Percentiles rank a stretch among this genome's conserved stretches.
phyloP scores from a whole-genome alignment of 257 asterid genomes.

The Ocimum tenuiflorum region DNA sequence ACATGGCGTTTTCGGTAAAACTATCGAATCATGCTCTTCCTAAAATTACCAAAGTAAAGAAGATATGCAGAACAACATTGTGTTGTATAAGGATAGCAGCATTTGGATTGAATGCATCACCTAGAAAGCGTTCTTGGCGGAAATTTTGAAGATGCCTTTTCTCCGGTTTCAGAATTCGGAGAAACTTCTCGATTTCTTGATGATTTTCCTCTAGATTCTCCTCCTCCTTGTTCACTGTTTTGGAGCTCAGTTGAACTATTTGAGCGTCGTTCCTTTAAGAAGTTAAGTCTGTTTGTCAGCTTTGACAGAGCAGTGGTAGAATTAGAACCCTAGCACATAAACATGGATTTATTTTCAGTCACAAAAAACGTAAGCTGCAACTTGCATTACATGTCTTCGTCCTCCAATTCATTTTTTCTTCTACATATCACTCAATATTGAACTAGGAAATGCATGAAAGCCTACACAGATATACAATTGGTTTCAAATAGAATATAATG shows the following conservation, averaged over 20 bases:
- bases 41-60: too few relatives aligned
- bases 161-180: constrained; percentile 40
- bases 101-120: constrained; percentile 28
- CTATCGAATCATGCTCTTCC: too few relatives aligned
- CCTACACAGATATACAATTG: not conserved
- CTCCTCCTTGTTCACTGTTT: constrained; percentile 42
- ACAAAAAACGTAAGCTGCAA: not conserved
- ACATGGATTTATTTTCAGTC: constrained; percentile 15
- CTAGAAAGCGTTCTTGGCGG: constrained; percentile 60
- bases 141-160: constrained; percentile 36
- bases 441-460: not conserved
- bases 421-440: not conserved
- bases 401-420: not conserved
- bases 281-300: constrained; percentile 81
- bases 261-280: constrained; percentile 82
- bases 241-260: constrained; percentile 67
- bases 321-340: constrained; percentile 56
- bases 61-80: too few relatives aligned
- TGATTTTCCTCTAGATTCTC: constrained; percentile 27
- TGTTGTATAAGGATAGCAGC: not conserved
- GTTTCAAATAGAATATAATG: not conserved
- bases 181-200: constrained; percentile 33
- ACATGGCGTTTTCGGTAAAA: too few relatives aligned
- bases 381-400: not conserved
- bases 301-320: constrained; percentile 69